Evolutionary conservation across 106 monocot species (phyloP).

Genomic region (Acorus calamus): DNA sequence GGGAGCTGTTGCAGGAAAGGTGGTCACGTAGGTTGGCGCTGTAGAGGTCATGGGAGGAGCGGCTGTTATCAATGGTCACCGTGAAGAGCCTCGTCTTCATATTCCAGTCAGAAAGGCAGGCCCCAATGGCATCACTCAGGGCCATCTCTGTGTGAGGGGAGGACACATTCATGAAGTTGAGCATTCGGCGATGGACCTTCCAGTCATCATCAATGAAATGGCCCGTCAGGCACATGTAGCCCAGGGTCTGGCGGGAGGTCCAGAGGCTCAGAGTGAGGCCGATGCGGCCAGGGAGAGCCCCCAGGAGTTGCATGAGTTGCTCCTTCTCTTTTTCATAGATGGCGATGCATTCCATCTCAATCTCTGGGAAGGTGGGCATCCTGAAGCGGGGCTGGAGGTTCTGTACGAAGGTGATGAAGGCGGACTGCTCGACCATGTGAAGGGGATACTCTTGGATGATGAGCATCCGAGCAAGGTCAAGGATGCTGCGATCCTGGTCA

Average conservation of each 20-base stretch:
- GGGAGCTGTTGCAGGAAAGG: slow-evolving; percentile 59
- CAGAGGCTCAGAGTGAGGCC: slow-evolving; percentile 68
- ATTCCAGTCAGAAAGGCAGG: slow-evolving; percentile 75
- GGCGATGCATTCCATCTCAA: slow-evolving; percentile 51
- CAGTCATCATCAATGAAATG: slow-evolving; percentile 75
- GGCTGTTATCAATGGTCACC: slow-evolving; percentile 75
- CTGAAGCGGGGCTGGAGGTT: slow-evolving; percentile 75
- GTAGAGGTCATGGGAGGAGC: slow-evolving; percentile 84
- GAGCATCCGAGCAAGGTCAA: slow-evolving; percentile 78
- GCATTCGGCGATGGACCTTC: slow-evolving; percentile 63
- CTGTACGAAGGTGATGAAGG: slow-evolving; percentile 57
- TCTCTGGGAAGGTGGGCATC: slow-evolving; percentile 32
- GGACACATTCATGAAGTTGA: slow-evolving; percentile 82
- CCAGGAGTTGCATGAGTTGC: slow-evolving; percentile 38
- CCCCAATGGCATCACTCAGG: slow-evolving; percentile 69
- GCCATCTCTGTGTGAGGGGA: slow-evolving; percentile 87
- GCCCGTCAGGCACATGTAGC: slow-evolving; percentile 68
- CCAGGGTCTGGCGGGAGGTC: slow-evolving; percentile 84
- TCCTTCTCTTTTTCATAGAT: slow-evolving; percentile 69
- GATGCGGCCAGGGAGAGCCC: slow-evolving; percentile 53
- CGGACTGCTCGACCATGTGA: slow-evolving; percentile 68
- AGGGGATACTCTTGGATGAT: slow-evolving; percentile 87
- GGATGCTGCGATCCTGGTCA: slow-evolving; percentile 55
- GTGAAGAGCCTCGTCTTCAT: slow-evolving; percentile 71
- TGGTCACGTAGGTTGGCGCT: slow-evolving; percentile 80